phyloP scores from a whole-genome alignment of 1,284 basidiomycete genomes.

The Cutaneotrichosporon cavernicola region DNA sequence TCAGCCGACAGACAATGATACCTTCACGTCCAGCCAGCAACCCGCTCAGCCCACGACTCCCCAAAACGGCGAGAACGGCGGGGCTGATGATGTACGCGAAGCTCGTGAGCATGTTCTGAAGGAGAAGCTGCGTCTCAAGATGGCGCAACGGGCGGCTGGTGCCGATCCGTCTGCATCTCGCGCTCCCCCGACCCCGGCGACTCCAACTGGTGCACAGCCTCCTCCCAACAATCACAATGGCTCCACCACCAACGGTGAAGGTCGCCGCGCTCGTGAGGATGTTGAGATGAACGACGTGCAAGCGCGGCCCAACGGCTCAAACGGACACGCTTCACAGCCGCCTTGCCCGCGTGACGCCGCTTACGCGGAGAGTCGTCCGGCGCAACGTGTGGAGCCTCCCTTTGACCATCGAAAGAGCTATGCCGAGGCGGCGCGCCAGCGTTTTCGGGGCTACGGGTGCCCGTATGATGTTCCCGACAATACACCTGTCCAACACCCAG shows the following conservation, averaged over 20 bases:
- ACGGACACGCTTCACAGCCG: neutral
- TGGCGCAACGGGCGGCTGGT: neutral
- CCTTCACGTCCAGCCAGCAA: neutral
- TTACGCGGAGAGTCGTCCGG: neutral
- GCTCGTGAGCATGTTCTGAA: conserved; percentile 12
- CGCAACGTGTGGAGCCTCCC: neutral
- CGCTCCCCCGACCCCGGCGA: neutral
- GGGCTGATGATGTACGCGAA: conserved; percentile 1
- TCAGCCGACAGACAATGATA: neutral
- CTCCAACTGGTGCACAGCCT: neutral
- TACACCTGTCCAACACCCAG: neutral
- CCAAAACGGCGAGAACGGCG: neutral
- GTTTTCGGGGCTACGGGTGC: neutral
- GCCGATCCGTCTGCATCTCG: neutral
- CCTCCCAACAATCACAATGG: neutral
- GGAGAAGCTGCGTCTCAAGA: conserved; percentile 16
- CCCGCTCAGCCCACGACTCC: neutral
- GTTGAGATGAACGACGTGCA: neutral
- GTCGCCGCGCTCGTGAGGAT: neutral
- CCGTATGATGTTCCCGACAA: neutral
- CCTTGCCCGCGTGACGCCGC: neutral
- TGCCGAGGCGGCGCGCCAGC: conserved; percentile 15
- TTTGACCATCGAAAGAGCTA: conserved; percentile 4
- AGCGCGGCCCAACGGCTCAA: neutral
- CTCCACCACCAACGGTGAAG: neutral